Conservation (phyloP, 2,329 filamentous ascomycete species). For the Stenocarpella maydis region DNA sequence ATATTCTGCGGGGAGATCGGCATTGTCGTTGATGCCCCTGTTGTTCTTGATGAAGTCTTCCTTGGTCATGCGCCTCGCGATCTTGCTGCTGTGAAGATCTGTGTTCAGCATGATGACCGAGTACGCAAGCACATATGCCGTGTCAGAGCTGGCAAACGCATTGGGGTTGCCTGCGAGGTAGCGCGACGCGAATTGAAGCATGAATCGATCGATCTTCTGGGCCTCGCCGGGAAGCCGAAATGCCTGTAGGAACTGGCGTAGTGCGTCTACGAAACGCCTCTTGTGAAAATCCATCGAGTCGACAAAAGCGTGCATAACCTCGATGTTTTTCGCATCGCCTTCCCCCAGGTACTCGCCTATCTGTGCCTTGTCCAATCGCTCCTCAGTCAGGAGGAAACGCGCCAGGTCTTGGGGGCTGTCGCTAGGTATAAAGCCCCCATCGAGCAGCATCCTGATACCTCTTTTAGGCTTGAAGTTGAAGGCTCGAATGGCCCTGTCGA, state of each 20-base stretch:
- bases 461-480: conserved; percentile 99
- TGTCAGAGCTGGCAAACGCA: conserved; percentile 97
- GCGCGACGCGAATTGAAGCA: conserved; percentile 97
- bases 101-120: conserved; percentile 98
- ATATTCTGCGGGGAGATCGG: conserved; percentile 92
- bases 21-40: conserved; percentile 95
- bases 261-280: conserved; percentile 89
- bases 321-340: conserved; percentile 90
- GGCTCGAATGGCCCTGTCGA: conserved; percentile 85
- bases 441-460: conserved; percentile 83
- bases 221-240: conserved; percentile 96
- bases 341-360: conserved; percentile 96
- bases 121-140: conserved; percentile 94
- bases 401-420: conserved; percentile 84
- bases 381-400: conserved; percentile 80
- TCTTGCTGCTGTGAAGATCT: conserved; percentile 89
- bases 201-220: conserved; percentile 99
- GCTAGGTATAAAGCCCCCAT: conserved; percentile 87
- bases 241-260: conserved; percentile 90
- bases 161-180: conserved; percentile 96
- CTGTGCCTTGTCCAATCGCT: conserved; percentile 87
- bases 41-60: conserved; percentile 99
- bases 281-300: conserved; percentile 94
- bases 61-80: conserved; percentile 87
- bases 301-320: conserved; percentile 98